Base-by-base conservation (phyloP, 2,329 filamentous ascomycete genomes). In the Penicillium sp. region DNA sequence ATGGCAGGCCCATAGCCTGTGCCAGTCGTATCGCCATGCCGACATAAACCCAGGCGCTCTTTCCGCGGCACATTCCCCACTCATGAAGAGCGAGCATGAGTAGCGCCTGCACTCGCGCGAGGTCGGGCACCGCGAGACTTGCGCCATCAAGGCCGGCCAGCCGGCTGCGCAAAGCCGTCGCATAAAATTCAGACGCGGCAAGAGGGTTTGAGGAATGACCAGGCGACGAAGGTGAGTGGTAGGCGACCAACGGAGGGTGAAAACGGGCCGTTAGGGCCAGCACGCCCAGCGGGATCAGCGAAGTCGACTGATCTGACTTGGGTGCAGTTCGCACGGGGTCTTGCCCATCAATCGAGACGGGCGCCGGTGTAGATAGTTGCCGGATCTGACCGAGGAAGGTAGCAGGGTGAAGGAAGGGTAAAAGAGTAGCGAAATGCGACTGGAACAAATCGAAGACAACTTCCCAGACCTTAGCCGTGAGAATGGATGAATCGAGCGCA, bases 371-470 rank as follows among this genome's bases (percentile, higher is more conserved):
- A 35, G 65, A 62, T 4, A 71, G 57, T 34, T 68, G 68, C 23
- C 69, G 66, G 34, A 77, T 68, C 48, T 75, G 74, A 39, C 72
- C 69, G 44, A 78, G 66, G 45, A 80, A 80, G 3, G 73, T 77
- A 6, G 74, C 70, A 10, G 74, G 74, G 54, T 81, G 78, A 16
- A 81, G 55, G 56, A 81, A 81, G 1, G 78, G 77, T 3, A 81
- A 67, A 42, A 80, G 71, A 13, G 77, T 77, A 0, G 77, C 74
- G 55, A 75, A 80, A 56, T 81, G 77, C 18, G 74, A 69, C 59
- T 81, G 76, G 56, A 79, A 81, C n/a, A 80, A 74, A 40, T 77
- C 76, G 54, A 77, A 79, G 63, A 80, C 63, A 46, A 77, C 72
- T 48, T 74, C 72, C 78, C 78, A 81, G n/a, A 79, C 70, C 48